Conservation (phyloP, 257 asterid species). For the Jacaranda mimosifolia region DNA sequence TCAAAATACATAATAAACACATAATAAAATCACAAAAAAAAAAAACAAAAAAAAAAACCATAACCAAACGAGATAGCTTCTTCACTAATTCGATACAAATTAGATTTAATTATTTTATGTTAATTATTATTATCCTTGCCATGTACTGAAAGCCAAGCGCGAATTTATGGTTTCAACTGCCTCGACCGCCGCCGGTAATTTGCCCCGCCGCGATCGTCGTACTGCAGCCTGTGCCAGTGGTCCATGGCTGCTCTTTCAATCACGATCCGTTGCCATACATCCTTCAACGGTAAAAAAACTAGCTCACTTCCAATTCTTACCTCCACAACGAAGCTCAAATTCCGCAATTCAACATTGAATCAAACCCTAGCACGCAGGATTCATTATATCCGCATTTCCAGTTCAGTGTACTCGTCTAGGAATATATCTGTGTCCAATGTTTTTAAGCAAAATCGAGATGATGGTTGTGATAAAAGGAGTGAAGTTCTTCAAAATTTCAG, state of each 20-base stretch:
- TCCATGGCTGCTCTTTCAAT: constrained; percentile 41
- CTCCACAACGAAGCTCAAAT: constrained; percentile 26
- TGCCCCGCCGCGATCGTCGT: background rate
- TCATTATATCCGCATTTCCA: background rate
- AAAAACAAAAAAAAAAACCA: too few species aligned
- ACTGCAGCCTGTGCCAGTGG: background rate
- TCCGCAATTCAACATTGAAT: constrained; percentile 22
- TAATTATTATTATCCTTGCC: too few species aligned
- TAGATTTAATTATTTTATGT: too few species aligned
- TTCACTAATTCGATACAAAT: too few species aligned
- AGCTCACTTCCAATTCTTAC: constrained; percentile 28
- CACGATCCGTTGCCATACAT: constrained; percentile 23
- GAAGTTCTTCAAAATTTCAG: constrained; percentile 21
- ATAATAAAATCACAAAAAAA: too few species aligned
- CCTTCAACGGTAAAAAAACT: constrained; percentile 19
- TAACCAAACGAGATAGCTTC: too few species aligned
- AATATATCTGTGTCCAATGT: constrained; percentile 21
- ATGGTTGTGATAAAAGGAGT: constrained; percentile 21
- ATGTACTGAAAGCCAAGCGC: background rate
- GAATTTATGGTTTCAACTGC: constrained; percentile 3
- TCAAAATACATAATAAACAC: too few species aligned
- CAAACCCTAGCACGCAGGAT: constrained; percentile 3
- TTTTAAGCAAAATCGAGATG: constrained; percentile 20
- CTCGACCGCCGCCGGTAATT: constrained; percentile 19
- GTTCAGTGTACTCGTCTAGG: constrained; percentile 7